Conservation (phyloP, 78 protist species). For the Bigelowiella natans region DNA sequence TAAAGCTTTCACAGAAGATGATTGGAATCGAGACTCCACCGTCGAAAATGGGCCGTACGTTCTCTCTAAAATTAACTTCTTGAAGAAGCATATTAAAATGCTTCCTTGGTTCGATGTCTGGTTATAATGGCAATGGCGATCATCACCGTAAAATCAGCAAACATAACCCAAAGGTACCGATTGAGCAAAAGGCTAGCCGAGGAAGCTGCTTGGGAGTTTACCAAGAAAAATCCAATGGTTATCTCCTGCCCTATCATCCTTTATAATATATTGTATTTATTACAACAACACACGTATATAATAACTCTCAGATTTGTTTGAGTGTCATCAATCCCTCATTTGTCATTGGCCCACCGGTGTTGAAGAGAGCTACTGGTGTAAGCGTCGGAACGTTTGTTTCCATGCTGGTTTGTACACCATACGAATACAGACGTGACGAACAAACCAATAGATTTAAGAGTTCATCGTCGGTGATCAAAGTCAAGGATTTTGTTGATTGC, state of each 20-base stretch:
- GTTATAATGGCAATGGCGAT: not conserved
- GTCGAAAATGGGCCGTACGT: not conserved
- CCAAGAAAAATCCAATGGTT: not conserved
- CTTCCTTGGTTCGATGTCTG: no score
- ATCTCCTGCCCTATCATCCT: no score
- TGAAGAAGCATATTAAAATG: no score
- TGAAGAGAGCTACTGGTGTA: not conserved
- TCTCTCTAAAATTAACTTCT: no score
- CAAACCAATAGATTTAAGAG: no score
- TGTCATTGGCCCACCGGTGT: not conserved
- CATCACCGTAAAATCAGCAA: not conserved
- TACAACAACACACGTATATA: no score
- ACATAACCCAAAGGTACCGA: not conserved
- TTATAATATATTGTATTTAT: no score
- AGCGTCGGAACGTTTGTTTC: not conserved
- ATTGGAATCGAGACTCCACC: not conserved
- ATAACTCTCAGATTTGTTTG: no score
- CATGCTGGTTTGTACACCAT: not conserved
- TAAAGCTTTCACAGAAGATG: not conserved
- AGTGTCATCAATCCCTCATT: no score
- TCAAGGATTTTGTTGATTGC: no score
- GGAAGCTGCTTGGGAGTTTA: not conserved
- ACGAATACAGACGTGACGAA: no score
- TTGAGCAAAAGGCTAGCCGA: not conserved
- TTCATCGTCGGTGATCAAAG: no score